A percentile compares a stretch with the other conserved stretches of the same genome.
Conservation (phyloP, 2,329 filamentous ascomycete species). For the Colletotrichum aenigma region DNA sequence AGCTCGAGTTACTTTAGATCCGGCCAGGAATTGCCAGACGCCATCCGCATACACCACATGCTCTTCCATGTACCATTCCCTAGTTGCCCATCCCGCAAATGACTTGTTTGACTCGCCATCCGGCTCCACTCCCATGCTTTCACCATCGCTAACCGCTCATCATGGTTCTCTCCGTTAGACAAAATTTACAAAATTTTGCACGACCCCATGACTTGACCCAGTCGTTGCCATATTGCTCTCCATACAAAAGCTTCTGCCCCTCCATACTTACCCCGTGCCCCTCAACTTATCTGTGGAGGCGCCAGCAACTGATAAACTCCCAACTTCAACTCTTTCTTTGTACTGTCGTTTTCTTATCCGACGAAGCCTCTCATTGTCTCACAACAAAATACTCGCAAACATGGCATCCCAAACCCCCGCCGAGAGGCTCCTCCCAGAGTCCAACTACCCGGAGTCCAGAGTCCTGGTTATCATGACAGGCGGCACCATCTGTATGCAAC, state of each 20-base stretch:
- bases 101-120: constrained; percentile 17
- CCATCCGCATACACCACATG: neutral
- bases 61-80: neutral
- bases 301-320: neutral
- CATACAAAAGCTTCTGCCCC: constrained; percentile 15
- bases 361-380: neutral
- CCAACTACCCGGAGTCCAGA: constrained; percentile 69
- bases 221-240: constrained; percentile 2
- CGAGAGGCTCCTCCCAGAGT: constrained; percentile 12
- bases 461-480: constrained; percentile 92
- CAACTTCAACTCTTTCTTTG: neutral
- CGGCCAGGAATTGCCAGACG: neutral
- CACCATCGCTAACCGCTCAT: constrained; percentile 11
- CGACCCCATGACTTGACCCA: constrained; percentile 14
- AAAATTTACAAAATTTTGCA: constrained; percentile 20
- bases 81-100: neutral
- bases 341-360: neutral
- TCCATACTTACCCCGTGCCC: constrained; percentile 16
- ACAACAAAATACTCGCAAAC: neutral
- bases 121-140: constrained; percentile 21
- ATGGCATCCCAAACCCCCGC: constrained; percentile 7
- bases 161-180: constrained; percentile 11
- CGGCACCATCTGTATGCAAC: constrained; percentile 90
- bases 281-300: constrained; percentile 13
- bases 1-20: neutral